Evolutionary conservation across 441 rosid species (phyloP).

Genomic region (California macrophylla): DNA sequence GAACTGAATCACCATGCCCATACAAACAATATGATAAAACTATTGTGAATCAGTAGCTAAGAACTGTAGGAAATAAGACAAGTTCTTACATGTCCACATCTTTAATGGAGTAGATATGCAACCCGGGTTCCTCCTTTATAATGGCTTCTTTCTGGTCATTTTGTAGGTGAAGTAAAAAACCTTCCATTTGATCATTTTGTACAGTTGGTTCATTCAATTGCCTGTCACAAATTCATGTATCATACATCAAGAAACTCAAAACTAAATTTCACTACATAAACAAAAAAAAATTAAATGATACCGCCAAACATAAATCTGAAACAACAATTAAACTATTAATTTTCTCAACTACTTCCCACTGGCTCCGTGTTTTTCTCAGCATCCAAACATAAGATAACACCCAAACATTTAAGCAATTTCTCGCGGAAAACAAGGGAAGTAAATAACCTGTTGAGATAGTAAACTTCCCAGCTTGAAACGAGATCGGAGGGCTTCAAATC

Average conservation of each 20-base stretch:
- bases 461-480: slow-evolving; percentile 7
- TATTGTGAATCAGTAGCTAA: background rate
- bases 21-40: background rate
- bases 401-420: background rate
- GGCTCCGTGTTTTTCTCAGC: background rate
- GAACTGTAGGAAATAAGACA: background rate
- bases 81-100: slow-evolving; percentile 79
- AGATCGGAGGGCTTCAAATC: slow-evolving; percentile 9
- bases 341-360: background rate
- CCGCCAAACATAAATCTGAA: background rate
- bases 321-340: background rate
- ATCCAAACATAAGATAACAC: background rate
- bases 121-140: slow-evolving; percentile 48
- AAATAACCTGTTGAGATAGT: slow-evolving; percentile 8
- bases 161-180: slow-evolving; percentile 72
- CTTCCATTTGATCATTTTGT: slow-evolving; percentile 70
- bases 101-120: slow-evolving; percentile 72
- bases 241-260: background rate
- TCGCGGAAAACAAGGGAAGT: background rate
- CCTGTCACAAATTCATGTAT: slow-evolving; percentile 33
- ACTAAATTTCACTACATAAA: background rate
- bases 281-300: background rate
- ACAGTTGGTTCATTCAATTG: slow-evolving; percentile 49
- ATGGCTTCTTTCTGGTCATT: slow-evolving; percentile 62
- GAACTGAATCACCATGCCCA: background rate